Base-by-base conservation (phyloP, 1,139 yeast genomes). In the Hyphopichia wangnamkhiaoensis region DNA sequence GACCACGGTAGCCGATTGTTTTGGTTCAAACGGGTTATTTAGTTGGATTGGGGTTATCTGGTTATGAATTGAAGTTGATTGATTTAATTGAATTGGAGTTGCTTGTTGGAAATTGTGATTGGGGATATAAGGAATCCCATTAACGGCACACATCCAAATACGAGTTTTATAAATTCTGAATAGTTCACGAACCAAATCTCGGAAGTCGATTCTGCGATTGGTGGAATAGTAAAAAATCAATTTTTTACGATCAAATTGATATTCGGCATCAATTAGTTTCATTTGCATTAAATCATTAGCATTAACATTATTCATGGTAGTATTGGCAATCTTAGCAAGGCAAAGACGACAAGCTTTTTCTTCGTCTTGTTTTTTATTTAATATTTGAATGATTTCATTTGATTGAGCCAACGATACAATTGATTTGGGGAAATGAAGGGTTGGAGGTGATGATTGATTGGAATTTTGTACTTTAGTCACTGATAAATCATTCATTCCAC, bases 111-210 rank as follows among this genome's bases (percentile, higher is more conserved):
- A 5, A 18, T 30, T 17, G 24, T 42, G 40, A 15, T 37, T 39
- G 15, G 44, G 37, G 15, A 39, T 41, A 46, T 52, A 63, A 12
- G 70, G 69, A 27, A 61, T 50, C 5, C 69, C 70, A 42, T 52
- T 58, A 18, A 90, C 89, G 3, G 97, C 95, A 69, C 97, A 91
- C 82, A 91, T 80, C 98, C 98, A 94, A 54, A 93, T 93, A 54
- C 98, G 77, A 1, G 98, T 93, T 66, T 93, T 93, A 74, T 90
- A 93, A 43, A 89, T 85, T 55, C 95, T 80, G 71, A 93, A 93
- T 47, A 93, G 69, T 54, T 93, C 98, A 49, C 94, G 80, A 37
- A 93, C 96, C 61, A 94, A 76, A 45, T 88, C 96, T 53, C 98
- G 75, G 61, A 93, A 93, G 63, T 93, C 98, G 44, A 93, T 86